Conservation (phyloP, 2,329 filamentous ascomycete genomes). For the Colletotrichum lupini region DNA sequence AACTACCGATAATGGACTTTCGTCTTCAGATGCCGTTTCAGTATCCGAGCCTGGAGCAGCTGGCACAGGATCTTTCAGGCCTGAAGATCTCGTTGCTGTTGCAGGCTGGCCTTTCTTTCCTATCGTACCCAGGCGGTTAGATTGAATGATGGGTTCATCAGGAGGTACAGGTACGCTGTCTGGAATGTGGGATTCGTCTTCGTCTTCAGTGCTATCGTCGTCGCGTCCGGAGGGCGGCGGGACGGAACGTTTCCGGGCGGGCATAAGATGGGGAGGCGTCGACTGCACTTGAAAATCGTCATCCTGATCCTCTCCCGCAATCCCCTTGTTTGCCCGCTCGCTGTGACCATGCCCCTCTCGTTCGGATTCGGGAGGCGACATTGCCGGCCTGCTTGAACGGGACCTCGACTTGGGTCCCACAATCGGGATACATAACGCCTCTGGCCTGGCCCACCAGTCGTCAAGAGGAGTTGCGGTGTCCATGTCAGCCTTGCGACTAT, state of each 20-base stretch:
- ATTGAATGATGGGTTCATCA: conserved; percentile 35
- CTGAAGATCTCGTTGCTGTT: conserved; percentile 38
- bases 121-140: conserved; percentile 48
- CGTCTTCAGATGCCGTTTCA: conserved; percentile 55
- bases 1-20: conserved; percentile 23
- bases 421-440: conserved; percentile 11
- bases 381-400: conserved; percentile 1
- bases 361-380: conserved; percentile 34
- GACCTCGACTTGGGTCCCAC: conserved; percentile 11
- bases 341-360: conserved; percentile 17
- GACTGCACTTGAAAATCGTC: conserved; percentile 64
- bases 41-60: conserved; percentile 54
- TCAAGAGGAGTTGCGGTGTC: conserved; percentile 50
- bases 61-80: conserved; percentile 31
- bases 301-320: conserved; percentile 50
- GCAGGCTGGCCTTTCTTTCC: conserved; percentile 46
- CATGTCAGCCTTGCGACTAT: conserved; percentile 43
- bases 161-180: conserved; percentile 37
- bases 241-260: conserved; percentile 39
- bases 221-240: conserved; percentile 36
- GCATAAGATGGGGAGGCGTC: conserved; percentile 54
- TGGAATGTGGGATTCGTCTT: conserved; percentile 39
- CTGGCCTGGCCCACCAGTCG: conserved; percentile 57
- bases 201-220: conserved; percentile 48
- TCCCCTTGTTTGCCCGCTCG: neutral